phyloP scores from a whole-genome alignment of 2,329 filamentous ascomycete species.

The Ophiosphaerella narmari region DNA sequence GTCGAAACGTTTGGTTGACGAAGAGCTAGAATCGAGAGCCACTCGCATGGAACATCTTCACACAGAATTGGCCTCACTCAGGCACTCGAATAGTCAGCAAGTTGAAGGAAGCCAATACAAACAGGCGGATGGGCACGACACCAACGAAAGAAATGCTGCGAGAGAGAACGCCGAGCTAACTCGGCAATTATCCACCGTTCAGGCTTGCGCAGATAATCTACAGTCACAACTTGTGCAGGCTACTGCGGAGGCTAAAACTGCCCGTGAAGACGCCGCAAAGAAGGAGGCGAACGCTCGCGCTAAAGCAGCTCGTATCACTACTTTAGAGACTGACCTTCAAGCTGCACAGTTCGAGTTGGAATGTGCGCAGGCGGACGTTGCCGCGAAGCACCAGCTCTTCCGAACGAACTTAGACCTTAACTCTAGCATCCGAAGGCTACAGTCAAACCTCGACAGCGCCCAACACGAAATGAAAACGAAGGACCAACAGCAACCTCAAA shows the following conservation, averaged over 20 bases:
- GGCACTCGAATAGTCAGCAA: slow-evolving; percentile 12
- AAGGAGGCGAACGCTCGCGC: slow-evolving; percentile 10
- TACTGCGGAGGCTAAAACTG: slow-evolving; percentile 27
- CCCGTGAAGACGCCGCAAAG: slow-evolving; percentile 29
- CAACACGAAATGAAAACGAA: slow-evolving; percentile 2
- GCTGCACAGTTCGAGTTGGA: slow-evolving; percentile 32
- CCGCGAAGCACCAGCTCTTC: slow-evolving; percentile 33
- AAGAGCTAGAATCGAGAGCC: slow-evolving; percentile 14
- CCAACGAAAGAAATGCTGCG: slow-evolving; percentile 3
- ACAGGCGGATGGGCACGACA: slow-evolving; percentile 1
- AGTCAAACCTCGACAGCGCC: slow-evolving; percentile 21
- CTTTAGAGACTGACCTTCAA: slow-evolving; percentile 30
- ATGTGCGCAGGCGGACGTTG: slow-evolving; percentile 29
- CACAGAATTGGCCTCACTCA: slow-evolving; percentile 18
- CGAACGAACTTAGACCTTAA: slow-evolving; percentile 30
- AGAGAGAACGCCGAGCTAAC: slow-evolving; percentile 17
- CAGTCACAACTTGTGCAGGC: slow-evolving; percentile 33
- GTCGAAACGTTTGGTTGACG: slow-evolving; percentile 18
- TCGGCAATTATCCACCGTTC: slow-evolving; percentile 28
- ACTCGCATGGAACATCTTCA: slow-evolving; percentile 18
- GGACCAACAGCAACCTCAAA: slow-evolving; percentile 2
- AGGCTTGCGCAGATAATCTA: slow-evolving; percentile 30
- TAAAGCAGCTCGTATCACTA: slow-evolving; percentile 15
- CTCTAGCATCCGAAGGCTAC: slow-evolving; percentile 22
- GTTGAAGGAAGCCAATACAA: slow-evolving; percentile 9